Evolutionary conservation across 2,329 filamentous ascomycete species (phyloP).

Genomic region (Pezicula carpinea): DNA sequence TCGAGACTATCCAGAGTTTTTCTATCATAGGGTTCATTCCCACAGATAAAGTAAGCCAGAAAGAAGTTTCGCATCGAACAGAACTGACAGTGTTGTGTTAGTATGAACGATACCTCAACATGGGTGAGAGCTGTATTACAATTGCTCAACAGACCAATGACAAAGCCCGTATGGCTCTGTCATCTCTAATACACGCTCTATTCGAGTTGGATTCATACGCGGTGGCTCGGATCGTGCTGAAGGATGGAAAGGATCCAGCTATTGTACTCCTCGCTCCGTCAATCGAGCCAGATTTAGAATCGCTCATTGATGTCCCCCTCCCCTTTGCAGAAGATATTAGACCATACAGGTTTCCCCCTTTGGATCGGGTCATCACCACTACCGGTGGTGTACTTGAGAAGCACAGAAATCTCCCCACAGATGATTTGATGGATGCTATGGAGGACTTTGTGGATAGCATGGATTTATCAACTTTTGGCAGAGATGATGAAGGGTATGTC

Average conservation of each 20-base stretch:
- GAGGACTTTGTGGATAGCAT: constrained; percentile 87
- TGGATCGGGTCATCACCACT: constrained; percentile 85
- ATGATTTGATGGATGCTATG: constrained; percentile 76
- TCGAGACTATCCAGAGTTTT: constrained; percentile 71
- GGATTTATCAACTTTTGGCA: constrained; percentile 71
- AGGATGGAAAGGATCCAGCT: constrained; percentile 74
- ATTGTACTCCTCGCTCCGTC: constrained; percentile 76
- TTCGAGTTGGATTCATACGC: constrained; percentile 82
- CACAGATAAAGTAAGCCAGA: constrained; percentile 53
- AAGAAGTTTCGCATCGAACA: background rate
- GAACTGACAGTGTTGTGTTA: constrained; percentile 29
- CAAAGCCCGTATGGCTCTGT: constrained; percentile 79
- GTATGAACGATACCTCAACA: constrained; percentile 80
- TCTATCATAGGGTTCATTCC: constrained; percentile 85
- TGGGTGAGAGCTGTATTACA: constrained; percentile 76
- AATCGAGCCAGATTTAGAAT: constrained; percentile 76
- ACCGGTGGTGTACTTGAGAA: constrained; percentile 75
- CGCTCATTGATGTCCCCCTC: constrained; percentile 81
- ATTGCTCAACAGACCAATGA: constrained; percentile 73
- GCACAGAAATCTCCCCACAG: constrained; percentile 76
- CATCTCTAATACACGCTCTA: constrained; percentile 83
- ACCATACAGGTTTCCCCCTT: constrained; percentile 83
- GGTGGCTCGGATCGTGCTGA: constrained; percentile 77
- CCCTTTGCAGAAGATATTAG: constrained; percentile 92
- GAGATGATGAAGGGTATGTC: constrained; percentile 69